Evolutionary conservation across 1,284 basidiomycete genomes (phyloP).

Genomic region (Fomes fomentarius): DNA sequence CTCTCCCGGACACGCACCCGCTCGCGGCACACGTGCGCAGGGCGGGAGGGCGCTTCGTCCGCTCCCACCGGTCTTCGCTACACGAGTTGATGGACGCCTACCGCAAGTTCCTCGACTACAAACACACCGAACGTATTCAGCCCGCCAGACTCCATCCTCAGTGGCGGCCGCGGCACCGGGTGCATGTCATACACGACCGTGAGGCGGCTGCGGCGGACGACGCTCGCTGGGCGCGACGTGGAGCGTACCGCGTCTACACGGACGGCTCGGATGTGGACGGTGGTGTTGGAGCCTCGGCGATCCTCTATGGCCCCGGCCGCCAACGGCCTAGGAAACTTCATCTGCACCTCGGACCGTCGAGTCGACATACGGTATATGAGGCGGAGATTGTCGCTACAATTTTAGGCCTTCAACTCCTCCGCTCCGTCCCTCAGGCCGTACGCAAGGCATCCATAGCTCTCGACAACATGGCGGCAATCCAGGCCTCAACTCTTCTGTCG

Average conservation of each 20-base stretch:
- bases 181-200: too few species aligned
- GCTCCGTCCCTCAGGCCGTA: background rate
- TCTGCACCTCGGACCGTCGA: conserved; percentile 26
- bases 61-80: conserved; percentile 20
- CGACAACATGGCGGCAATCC: conserved; percentile 15
- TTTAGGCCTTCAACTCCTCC: conserved; percentile 12
- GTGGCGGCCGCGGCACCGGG: background rate
- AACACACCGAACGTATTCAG: conserved; percentile 15
- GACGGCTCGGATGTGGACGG: conserved; percentile 22
- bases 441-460: conserved; percentile 3
- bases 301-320: conserved; percentile 2
- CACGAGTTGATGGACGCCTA: conserved; percentile 27
- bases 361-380: conserved; percentile 36
- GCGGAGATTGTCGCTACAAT: conserved; percentile 32
- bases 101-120: background rate
- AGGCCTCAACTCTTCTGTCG: background rate
- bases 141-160: conserved; percentile 10
- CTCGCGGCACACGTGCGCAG: conserved; percentile 19
- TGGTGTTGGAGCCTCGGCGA: conserved; percentile 4
- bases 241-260: conserved; percentile 10
- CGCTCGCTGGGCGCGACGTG: background rate
- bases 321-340: conserved; percentile 4
- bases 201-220: background rate
- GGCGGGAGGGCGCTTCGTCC: conserved; percentile 14
- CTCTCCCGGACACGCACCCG: conserved; percentile 39